These are phyloP conservation scores for Penicillium oxalicum DNA, from an alignment of 2,329 filamentous ascomycete species.

Conservation along the genomic window DNA sequence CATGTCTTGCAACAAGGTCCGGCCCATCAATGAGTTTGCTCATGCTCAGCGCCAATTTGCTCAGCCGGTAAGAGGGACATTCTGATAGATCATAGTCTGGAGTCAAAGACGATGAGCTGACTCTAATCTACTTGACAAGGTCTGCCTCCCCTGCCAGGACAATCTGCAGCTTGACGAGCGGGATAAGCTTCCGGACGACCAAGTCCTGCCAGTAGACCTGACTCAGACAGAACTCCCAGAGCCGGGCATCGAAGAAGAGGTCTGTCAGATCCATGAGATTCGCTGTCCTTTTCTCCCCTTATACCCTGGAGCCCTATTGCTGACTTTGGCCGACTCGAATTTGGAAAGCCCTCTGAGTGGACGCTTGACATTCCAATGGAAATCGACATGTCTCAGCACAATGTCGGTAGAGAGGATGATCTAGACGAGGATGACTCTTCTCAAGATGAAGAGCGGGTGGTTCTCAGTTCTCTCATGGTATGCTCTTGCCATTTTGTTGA, in stretches of 20 bases:
- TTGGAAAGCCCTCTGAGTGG: too few relatives aligned
- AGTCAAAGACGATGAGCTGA: not conserved
- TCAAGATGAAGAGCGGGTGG: too few relatives aligned
- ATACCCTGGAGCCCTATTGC: too few relatives aligned
- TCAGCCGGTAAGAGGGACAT: slow-evolving; percentile 1
- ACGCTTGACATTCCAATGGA: too few relatives aligned
- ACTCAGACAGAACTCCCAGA: not conserved
- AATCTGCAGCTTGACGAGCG: not conserved
- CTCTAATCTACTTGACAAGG: not conserved
- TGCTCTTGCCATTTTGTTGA: too few relatives aligned
- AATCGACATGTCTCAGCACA: too few relatives aligned
- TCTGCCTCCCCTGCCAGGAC: slow-evolving; percentile 4
- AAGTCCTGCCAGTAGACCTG: not conserved
- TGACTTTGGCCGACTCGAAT: too few relatives aligned
- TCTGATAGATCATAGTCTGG: not conserved
- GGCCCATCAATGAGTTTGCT: slow-evolving; percentile 3
- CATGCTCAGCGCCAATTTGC: slow-evolving; percentile 3
- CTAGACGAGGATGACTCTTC: too few relatives aligned
- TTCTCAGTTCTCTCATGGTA: too few relatives aligned
- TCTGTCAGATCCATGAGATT: not conserved
- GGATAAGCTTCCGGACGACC: not conserved
- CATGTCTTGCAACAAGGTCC: slow-evolving; percentile 3
- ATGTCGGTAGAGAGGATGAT: too few relatives aligned
- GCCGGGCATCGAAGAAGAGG: not conserved
- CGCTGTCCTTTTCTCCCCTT: not conserved